Base-by-base conservation (phyloP, 2,329 filamentous ascomycete genomes). In the Cladosporium sp. region DNA sequence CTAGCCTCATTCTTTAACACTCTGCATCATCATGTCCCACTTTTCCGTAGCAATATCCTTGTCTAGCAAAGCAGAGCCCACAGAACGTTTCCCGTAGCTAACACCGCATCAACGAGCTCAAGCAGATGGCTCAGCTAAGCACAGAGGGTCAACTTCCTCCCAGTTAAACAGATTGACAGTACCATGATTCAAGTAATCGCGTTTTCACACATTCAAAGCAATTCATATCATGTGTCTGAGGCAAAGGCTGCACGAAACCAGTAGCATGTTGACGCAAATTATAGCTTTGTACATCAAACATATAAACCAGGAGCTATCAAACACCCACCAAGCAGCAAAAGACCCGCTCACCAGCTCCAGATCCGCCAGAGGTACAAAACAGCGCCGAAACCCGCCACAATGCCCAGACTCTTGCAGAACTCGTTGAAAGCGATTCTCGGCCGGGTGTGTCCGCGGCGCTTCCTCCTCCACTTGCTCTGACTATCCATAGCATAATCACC, bases 341-440 rank as follows among this genome's bases (percentile, higher is more conserved):
- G n/a, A n/a, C 34, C 34, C 23, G 11, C 21, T 63, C 60, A 63
- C 60, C 60, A 63, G 21, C 32, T 56, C 60, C 49, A 63, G 30
- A 63, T 54, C n/a, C 34, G 36, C 16, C 46, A 56, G 10, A 56
- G 34, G 21, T 63, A 63, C 8, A 56, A 4, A 26, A 43, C 34
- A 8, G 51, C 25, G 23, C 60, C 60, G 5, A 54, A 63, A 4
- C 32, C 60, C 1, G 49, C 82, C 3, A 93, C 88, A 57, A 85
- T 81, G 79, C 85, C 87, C 21, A 88, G 71, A 53, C 85, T 88
- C 10, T 81, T 84, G 77, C 82, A 83, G 43, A 92, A 78, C 75
- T 94, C 90, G 28, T 82, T 80, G 34, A 80, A 75, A 6, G 90
- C 83, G 5, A 86, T 74, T 1, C 76, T 75, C 2, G 84, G 75